Evolutionary conservation across 768 basidiomycete species (phyloP).

Genomic region (Auricularia heimuer): DNA sequence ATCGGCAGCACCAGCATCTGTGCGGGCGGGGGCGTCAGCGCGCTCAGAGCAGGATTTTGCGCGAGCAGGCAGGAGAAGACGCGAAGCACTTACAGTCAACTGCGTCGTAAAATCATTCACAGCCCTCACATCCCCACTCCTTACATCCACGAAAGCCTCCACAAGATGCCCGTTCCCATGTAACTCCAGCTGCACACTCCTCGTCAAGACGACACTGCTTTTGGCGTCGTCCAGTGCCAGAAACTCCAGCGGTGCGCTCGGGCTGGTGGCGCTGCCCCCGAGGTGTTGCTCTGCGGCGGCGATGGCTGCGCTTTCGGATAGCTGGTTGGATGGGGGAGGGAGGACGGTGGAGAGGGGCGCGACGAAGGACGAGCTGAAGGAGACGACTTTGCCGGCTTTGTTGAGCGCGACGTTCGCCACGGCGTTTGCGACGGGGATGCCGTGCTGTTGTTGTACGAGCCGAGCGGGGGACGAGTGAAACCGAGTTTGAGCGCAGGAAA

Average conservation of each 20-base stretch:
- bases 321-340: constrained; percentile 24
- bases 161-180: constrained; percentile 12
- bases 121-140: constrained; percentile 37
- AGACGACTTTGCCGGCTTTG: constrained; percentile 28
- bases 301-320: constrained; percentile 28
- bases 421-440: constrained; percentile 28
- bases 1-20: constrained; percentile 43
- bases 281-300: constrained; percentile 29
- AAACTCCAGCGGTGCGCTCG: constrained; percentile 31
- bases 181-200: constrained; percentile 28
- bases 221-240: constrained; percentile 27
- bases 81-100: constrained; percentile 25
- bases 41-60: neutral
- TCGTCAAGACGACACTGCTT: constrained; percentile 27
- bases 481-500: too few relatives aligned
- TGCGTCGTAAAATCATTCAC: constrained; percentile 43
- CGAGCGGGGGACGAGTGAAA: neutral
- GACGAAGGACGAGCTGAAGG: constrained; percentile 39
- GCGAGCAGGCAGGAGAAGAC: neutral
- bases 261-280: constrained; percentile 30
- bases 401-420: constrained; percentile 38
- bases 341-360: constrained; percentile 23
- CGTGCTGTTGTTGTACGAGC: constrained; percentile 15
- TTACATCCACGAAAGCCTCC: constrained; percentile 51
- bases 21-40: neutral